Base-by-base conservation (phyloP, 2,329 filamentous ascomycete genomes). In the Harringtonia aguacate region DNA sequence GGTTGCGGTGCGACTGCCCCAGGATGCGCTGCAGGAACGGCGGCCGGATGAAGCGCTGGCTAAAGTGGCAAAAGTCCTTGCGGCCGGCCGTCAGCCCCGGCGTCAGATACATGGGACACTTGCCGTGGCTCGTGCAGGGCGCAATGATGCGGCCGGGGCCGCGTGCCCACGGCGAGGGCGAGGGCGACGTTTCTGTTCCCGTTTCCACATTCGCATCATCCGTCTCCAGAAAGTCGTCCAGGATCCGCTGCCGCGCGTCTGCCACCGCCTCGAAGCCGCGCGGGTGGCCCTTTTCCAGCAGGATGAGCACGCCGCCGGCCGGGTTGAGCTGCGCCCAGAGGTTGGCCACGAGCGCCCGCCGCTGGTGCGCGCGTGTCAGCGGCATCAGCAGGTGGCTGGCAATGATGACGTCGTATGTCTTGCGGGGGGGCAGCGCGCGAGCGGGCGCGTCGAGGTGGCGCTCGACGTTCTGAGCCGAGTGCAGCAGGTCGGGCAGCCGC, bases 221-320 rank as follows among this genome's bases (percentile, higher is more conserved):
- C 66, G 10, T 64, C 1, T 78, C 78, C 13, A 79, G 65, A 58
- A 86, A 81, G 36, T 83, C 78, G 48, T 84, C 76, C 1, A 97
- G 69, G 1, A 98, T 67, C 47, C 85, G 78, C 35, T 88, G 75
- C 40, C 92, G 80, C 7, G 89, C 88, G 39, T 84, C 84, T 12
- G 87, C 90, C 34, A 98, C 78, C 14, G 86, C 85, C 60, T 97
- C 92, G 52, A 98, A 98, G 0, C 92, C 92, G 36, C 86, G 79
- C 13, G 88, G 86, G 13, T 94, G 77, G 0, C 88, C 92, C 61
- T 95, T 97, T 60, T 98, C 92, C 20, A 95, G 66, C 4, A 97
- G 64, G 39, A 97, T 77, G 5, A 98, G 70, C 14, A 98, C 75
- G 30, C 92, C 92, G 2, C 90, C 90, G 17, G 89, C 73, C 2